Percentiles rank a stretch among this genome's conserved stretches.
These are phyloP conservation scores for Entomortierella chlamydospora DNA, from an alignment of 192 early-diverging fungal species.

Conservation along the genomic window DNA sequence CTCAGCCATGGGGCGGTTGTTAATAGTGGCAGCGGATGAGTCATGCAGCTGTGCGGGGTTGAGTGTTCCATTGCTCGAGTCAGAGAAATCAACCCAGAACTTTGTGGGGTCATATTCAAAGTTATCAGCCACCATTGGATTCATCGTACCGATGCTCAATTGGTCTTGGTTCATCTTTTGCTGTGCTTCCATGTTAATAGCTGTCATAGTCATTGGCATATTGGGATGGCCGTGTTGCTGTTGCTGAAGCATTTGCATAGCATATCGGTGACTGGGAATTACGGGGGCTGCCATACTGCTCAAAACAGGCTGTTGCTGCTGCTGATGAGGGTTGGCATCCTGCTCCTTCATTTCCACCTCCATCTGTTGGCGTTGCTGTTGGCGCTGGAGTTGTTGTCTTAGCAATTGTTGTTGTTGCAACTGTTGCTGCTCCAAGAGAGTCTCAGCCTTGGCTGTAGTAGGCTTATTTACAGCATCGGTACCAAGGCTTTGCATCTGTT, in stretches of 20 bases:
- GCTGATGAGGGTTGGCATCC: conserved; percentile 20
- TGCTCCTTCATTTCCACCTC: conserved; percentile 50
- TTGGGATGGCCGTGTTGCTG: conserved; percentile 31
- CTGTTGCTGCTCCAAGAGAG: conserved; percentile 44
- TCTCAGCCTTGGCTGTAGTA: conserved; percentile 21
- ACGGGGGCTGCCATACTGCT: conserved; percentile 35
- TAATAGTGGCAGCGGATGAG: not conserved
- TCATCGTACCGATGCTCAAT: conserved; percentile 14
- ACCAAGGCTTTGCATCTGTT: conserved; percentile 53
- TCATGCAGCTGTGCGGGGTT: conserved; percentile 36
- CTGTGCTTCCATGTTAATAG: conserved; percentile 32
- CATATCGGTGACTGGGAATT: conserved; percentile 53
- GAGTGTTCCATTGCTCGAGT: conserved; percentile 18
- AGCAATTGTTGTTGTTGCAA: conserved; percentile 42
- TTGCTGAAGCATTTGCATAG: conserved; percentile 47
- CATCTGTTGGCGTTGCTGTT: conserved; percentile 50
- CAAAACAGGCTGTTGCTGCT: conserved; percentile 20
- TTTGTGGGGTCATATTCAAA: conserved; percentile 46
- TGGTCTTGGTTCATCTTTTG: conserved; percentile 39
- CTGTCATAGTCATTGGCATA: conserved; percentile 50
- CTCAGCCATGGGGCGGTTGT: conserved; percentile 7
- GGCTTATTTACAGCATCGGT: conserved; percentile 14
- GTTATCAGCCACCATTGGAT: conserved; percentile 2
- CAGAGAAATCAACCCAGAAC: conserved; percentile 49
- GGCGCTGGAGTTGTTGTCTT: conserved; percentile 51